These are phyloP conservation scores for Tolypocladium tundrense DNA, from an alignment of 2,329 filamentous ascomycete genomes.

Conservation along the genomic window DNA sequence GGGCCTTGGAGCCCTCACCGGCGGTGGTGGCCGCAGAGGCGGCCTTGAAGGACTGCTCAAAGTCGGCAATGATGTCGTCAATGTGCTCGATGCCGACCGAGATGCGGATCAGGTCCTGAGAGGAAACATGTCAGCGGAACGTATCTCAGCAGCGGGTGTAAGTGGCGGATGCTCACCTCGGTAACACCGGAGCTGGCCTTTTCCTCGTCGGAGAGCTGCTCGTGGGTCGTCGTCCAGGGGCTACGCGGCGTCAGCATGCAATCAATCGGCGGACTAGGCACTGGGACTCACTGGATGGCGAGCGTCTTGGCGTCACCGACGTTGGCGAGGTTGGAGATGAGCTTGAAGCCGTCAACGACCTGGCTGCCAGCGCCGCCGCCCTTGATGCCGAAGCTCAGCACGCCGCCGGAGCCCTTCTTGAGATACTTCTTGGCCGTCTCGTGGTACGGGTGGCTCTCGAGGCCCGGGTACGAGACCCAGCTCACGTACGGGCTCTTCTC, in stretches of 20 bases:
- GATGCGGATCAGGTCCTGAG: slow-evolving; percentile 78
- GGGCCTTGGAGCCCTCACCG: slow-evolving; percentile 13
- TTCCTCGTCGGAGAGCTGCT: slow-evolving; percentile 80
- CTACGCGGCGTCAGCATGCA: slow-evolving; percentile 10
- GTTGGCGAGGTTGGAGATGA: slow-evolving; percentile 93
- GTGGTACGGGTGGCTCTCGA: slow-evolving; percentile 74
- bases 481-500: slow-evolving; percentile 73
- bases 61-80: slow-evolving; percentile 93
- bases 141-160: background rate
- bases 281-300: slow-evolving; percentile 57
- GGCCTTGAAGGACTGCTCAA: slow-evolving; percentile 76
- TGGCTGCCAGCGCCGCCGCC: slow-evolving; percentile 74
- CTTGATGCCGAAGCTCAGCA: slow-evolving; percentile 88
- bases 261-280: background rate
- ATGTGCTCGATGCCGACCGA: slow-evolving; percentile 95
- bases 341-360: slow-evolving; percentile 87
- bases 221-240: slow-evolving; percentile 90
- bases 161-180: slow-evolving; percentile 36
- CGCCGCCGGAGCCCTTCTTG: slow-evolving; percentile 73
- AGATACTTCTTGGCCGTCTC: slow-evolving; percentile 79
- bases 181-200: slow-evolving; percentile 72
- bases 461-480: slow-evolving; percentile 91
- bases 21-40: slow-evolving; percentile 34
- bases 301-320: slow-evolving; percentile 93
- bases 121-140: background rate